phyloP scores from a whole-genome alignment of 768 basidiomycete genomes.

The Calocera viscosa region DNA sequence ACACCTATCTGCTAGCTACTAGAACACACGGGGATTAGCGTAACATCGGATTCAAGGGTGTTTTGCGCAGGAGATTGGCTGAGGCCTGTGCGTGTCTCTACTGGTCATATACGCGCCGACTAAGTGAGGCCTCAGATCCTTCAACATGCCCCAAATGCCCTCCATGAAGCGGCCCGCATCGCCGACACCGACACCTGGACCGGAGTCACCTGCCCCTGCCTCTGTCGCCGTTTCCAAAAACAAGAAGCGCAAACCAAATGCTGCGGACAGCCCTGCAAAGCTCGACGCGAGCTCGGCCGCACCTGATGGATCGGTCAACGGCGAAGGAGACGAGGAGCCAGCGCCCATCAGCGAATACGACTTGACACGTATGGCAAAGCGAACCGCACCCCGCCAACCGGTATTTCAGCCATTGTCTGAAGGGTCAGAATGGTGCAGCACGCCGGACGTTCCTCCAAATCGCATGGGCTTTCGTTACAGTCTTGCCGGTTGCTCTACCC shows the following conservation, averaged over 20 bases:
- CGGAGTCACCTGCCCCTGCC: constrained; percentile 30
- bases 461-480: constrained; percentile 24
- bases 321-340: constrained; percentile 39
- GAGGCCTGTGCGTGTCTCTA: neutral
- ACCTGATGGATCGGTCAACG: constrained; percentile 37
- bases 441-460: constrained; percentile 23
- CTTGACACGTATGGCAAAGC: constrained; percentile 54
- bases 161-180: constrained; percentile 17
- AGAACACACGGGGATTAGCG: no score
- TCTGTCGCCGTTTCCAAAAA: constrained; percentile 20
- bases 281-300: constrained; percentile 37
- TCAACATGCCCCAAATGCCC: neutral
- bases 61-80: neutral
- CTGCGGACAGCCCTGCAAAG: constrained; percentile 28
- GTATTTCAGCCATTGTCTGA: constrained; percentile 50
- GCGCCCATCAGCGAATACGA: constrained; percentile 45
- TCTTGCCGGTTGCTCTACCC: constrained; percentile 41
- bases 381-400: constrained; percentile 64
- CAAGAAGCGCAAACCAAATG: constrained; percentile 46
- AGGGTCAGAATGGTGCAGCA: constrained; percentile 22
- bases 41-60: neutral
- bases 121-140: neutral
- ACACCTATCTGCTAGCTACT: neutral
- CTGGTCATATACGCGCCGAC: neutral
- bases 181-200: constrained; percentile 20